A percentile compares a stretch with the other conserved stretches of the same genome.
Evolutionary conservation across 208 protist genomes (phyloP).

Genomic region (Angomonas deanei): DNA sequence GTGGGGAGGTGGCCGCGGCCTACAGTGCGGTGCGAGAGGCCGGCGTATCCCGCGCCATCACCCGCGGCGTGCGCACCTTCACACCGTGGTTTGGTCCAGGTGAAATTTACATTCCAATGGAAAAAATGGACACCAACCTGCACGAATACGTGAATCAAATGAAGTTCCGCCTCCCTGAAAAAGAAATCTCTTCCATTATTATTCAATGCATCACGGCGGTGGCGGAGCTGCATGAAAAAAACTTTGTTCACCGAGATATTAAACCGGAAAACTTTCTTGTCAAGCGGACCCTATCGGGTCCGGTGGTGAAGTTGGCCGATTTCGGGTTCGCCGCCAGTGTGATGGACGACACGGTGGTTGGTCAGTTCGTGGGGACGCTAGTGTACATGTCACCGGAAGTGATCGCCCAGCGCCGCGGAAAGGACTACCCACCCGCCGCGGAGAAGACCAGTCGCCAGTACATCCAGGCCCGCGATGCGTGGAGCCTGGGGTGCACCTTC

Average conservation of each 20-base stretch:
- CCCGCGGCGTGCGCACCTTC: not conserved
- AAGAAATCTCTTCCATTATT: not conserved
- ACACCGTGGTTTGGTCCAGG: not conserved
- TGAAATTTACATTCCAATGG: conserved; percentile 1
- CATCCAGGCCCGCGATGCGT: not conserved
- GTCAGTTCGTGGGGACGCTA: not conserved
- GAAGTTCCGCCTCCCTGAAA: not conserved
- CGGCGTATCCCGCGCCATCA: not conserved
- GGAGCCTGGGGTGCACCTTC: conserved; percentile 1
- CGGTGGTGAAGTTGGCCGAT: conserved; percentile 1
- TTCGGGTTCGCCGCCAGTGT: not conserved
- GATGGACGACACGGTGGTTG: not conserved
- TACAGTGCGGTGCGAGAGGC: not conserved
- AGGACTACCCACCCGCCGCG: not conserved
- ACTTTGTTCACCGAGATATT: conserved; percentile 86
- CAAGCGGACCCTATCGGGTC: not conserved
- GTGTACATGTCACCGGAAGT: not conserved
- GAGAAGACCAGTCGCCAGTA: not conserved
- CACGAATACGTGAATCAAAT: not conserved
- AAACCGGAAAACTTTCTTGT: conserved; percentile 87
- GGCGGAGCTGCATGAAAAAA: conserved; percentile 75
- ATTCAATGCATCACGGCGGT: conserved; percentile 90
- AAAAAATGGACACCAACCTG: not conserved
- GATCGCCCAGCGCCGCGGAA: not conserved
- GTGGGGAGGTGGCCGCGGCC: not conserved